Conservation (phyloP, 768 basidiomycete genomes). For the Psilocybe azurescens region DNA sequence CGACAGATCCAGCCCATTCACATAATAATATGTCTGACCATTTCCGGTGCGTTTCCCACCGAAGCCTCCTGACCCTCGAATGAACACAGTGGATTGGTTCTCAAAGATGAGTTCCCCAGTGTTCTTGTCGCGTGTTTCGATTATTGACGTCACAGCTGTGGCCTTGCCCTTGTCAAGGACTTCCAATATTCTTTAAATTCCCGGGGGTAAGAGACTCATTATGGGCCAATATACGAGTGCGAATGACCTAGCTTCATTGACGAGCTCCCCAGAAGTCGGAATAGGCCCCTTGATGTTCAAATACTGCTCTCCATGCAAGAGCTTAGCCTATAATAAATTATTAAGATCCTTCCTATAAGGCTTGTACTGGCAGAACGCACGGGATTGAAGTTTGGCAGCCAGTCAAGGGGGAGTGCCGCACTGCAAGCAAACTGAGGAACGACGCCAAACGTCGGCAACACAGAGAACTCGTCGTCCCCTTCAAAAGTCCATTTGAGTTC, state of each 20-base stretch:
- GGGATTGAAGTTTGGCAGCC: conserved; percentile 94
- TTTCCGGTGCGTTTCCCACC: conserved; percentile 86
- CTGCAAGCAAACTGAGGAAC: conserved; percentile 88
- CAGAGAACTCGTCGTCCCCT: conserved; percentile 82
- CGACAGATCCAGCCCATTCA: not conserved
- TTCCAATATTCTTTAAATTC: conserved; percentile 63
- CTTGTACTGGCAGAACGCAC: conserved; percentile 38
- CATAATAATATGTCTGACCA: conserved; percentile 47
- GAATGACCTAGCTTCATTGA: conserved; percentile 72
- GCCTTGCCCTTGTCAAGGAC: conserved; percentile 94
- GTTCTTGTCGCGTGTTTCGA: conserved; percentile 80
- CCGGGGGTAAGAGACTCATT: not conserved
- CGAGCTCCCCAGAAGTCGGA: conserved; percentile 81
- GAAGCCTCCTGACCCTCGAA: conserved; percentile 96
- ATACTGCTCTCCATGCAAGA: conserved; percentile 99
- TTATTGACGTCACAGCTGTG: conserved; percentile 81
- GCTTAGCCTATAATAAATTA: conserved; percentile 67
- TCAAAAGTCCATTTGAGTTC: conserved; percentile 95
- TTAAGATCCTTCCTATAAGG: not conserved
- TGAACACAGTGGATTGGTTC: conserved; percentile 90
- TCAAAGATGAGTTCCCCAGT: conserved; percentile 87
- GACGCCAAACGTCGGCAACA: conserved; percentile 94
- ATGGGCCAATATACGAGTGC: not conserved
- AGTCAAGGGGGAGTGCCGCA: conserved; percentile 68
- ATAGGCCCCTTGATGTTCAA: conserved; percentile 86